Evolutionary conservation across 1,284 basidiomycete species (phyloP), one percentile per base, ranked within the genome.

Genomic region (Volvariella volvacea): DNA sequence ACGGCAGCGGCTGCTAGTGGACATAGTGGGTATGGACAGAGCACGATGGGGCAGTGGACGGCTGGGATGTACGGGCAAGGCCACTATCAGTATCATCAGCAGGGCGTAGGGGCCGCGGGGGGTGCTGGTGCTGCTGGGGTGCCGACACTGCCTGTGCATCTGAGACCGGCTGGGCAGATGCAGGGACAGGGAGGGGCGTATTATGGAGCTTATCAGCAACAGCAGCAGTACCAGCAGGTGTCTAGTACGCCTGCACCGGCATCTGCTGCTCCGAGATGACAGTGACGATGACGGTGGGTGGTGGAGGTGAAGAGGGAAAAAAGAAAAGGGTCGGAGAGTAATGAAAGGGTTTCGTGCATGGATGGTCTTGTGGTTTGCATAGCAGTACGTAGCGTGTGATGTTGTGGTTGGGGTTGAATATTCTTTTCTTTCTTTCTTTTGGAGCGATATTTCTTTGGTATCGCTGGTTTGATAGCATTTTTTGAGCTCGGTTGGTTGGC

Each of bases 141-240:
- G 28, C 56, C 62, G 31, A 62, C 61, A 28, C 50, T 68, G 38
- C 62, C 67, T 16, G 40, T 53, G 21, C 62, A 65, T 53, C 48
- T 65, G 42, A 55, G 65, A 51, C 34, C 34, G 34, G 8, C 6
- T 12, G 12, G 12, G 6, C 55, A 50, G 34, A 48, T 34, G 21
- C 52, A 44, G 42, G 52, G 34, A 42, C 48, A 33, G 39, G 43
- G 46, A 43, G 48, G 49, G 36, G 49, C 46, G 21, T 62, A 61
- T 49, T 60, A 60, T 45, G 52, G 57, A 38, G 49, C 58, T 32
- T 58, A 60, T 52, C 58, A 52, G 46, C 22, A 40, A 31, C 54
- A 57, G 46, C 52, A 44, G 39, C 39, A 49, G 3, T 28, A 33
- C 1, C 44, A 45, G 21, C 44, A 45, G 28, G 32, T 46, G 37